Evolutionary conservation across 148 eudicot genomes (phyloP), one percentile per base, ranked within the genome.

Genomic region (Selenicereus undatus): DNA sequence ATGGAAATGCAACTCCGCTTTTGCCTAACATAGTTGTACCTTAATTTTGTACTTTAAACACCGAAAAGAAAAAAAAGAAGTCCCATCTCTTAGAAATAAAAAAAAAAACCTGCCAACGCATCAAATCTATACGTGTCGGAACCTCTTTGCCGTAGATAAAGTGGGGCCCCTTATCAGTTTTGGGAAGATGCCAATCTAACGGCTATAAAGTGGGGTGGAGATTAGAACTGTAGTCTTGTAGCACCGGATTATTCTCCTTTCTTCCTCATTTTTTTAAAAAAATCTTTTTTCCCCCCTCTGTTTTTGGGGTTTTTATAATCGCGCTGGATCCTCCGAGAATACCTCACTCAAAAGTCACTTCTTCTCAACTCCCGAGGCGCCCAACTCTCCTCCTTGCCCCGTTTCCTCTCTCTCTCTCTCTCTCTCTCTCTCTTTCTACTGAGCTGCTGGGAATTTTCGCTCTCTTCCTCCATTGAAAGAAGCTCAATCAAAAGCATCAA

Each of bases 301-400:
- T n/a, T n/a, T 24, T 20, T 56, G 43, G 43, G 43, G 52, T 12
- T 26, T 62, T 64, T 78, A 21, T 71, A 22, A 17, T 35, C 26
- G 78, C 80, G 88, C 78, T 80, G 75, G 78, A 85, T 83, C 42
- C 84, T 83, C 90, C 88, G 85, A 90, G 88, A 86, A 91, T 78
- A 58, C 82, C 84, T 90, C 91, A 90, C 87, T 90, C 89, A 82
- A 90, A 89, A 85, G 82, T 85, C 78, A 86, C 88, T 85, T 89
- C 86, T 81, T 85, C 86, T 74, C 85, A 75, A 65, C 86, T 85
- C 86, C 82, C 89, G 79, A 89, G 87, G 85, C n/a, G n/a, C n/a
- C n/a, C n/a, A n/a, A n/a, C n/a, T n/a, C n/a, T n/a, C n/a, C n/a
- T n/a, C n/a, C n/a, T n/a, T n/a, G n/a, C n/a, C n/a, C n/a, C n/a